Conservation (phyloP, 148 eudicot genomes). For the Diospyros lotus region DNA sequence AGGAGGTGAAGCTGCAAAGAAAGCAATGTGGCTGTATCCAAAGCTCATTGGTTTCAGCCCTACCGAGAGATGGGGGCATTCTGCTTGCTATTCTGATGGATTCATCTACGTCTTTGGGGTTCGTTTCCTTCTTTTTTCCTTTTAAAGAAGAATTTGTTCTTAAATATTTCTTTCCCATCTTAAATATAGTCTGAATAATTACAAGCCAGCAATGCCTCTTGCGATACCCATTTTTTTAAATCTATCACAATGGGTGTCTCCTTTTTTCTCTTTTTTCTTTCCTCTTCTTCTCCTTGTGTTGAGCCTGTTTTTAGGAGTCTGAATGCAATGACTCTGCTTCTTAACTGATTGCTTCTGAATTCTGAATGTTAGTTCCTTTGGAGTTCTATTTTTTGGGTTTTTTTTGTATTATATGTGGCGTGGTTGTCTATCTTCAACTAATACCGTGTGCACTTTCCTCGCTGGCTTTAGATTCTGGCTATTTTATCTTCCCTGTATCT, state of each 20-base stretch:
- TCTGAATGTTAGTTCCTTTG: neutral
- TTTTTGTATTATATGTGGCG: neutral
- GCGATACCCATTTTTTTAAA: too few species aligned
- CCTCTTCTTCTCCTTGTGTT: too few species aligned
- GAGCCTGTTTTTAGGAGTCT: too few species aligned
- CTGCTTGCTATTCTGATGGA: conserved; percentile 68
- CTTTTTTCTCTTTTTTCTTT: too few species aligned
- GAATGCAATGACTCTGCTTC: too few species aligned
- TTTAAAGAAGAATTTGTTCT: neutral
- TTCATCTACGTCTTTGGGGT: conserved; percentile 87
- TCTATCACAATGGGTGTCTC: too few species aligned
- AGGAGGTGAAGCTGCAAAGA: conserved; percentile 36
- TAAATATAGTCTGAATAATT: too few species aligned
- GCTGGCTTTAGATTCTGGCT: conserved; percentile 10
- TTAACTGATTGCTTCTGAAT: conserved; percentile 1
- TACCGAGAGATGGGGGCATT: conserved; percentile 97
- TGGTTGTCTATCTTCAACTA: conserved; percentile 19
- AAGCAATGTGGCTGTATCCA: conserved; percentile 88
- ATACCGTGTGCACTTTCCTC: conserved; percentile 14
- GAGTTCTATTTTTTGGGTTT: neutral
- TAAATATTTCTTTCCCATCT: neutral
- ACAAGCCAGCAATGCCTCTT: too few species aligned
- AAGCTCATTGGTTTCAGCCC: conserved; percentile 60
- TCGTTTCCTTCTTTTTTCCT: conserved; percentile 7
- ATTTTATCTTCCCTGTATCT: conserved; percentile 16